These are phyloP conservation scores for Penicillium canariense DNA, from an alignment of 495 filamentous ascomycete genomes.

Conservation along the genomic window DNA sequence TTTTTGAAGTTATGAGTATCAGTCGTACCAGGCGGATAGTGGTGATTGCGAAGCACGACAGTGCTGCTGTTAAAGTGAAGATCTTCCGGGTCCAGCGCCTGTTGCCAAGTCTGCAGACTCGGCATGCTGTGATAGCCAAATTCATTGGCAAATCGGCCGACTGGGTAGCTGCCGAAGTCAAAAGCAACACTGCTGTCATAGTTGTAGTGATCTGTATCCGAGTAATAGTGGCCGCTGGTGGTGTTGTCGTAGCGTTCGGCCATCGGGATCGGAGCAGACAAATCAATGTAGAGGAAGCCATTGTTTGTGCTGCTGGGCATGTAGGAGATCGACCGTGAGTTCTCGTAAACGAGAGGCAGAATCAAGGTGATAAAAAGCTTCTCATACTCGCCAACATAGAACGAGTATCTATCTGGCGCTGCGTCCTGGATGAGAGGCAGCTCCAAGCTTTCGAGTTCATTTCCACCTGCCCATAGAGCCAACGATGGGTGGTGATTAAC, in stretches of 20 bases:
- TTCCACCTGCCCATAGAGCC: constrained; percentile 66
- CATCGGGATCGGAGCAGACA: constrained; percentile 56
- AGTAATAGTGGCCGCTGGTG: constrained; percentile 57
- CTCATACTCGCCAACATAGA: constrained; percentile 57
- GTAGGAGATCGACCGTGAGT: constrained; percentile 64
- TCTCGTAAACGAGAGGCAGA: constrained; percentile 60
- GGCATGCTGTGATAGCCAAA: constrained; percentile 70
- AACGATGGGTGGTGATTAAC: constrained; percentile 66
- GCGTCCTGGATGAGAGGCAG: constrained; percentile 42
- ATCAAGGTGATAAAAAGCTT: constrained; percentile 61
- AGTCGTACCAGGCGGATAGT: constrained; percentile 53
- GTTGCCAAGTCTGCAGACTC: constrained; percentile 58
- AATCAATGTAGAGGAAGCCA: constrained; percentile 58
- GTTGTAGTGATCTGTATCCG: constrained; percentile 69
- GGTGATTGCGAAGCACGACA: constrained; percentile 62
- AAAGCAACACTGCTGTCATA: constrained; percentile 58
- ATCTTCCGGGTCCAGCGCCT: constrained; percentile 50
- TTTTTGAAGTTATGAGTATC: constrained; percentile 42
- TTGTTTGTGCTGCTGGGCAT: constrained; percentile 66
- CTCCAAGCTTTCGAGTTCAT: constrained; percentile 62
- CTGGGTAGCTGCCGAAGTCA: constrained; percentile 54
- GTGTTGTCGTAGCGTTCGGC: constrained; percentile 59
- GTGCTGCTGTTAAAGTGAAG: constrained; percentile 60
- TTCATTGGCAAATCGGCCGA: constrained; percentile 65
- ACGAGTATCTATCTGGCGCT: constrained; percentile 45